Evolutionary conservation across 2,329 filamentous ascomycete species (phyloP).

Genomic region (Penicillium rolfsii): DNA sequence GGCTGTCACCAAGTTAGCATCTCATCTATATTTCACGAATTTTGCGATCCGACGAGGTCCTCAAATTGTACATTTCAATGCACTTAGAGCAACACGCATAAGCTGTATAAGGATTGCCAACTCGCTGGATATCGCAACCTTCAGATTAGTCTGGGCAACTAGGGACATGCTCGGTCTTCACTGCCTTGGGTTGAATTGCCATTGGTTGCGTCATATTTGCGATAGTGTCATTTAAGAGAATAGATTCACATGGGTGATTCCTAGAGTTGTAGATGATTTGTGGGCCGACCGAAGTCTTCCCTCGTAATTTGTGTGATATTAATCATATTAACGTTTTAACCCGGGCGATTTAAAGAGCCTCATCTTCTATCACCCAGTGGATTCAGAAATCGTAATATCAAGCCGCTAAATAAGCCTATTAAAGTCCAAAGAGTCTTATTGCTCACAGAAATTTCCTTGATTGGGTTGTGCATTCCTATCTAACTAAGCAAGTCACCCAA

Average conservation of each 20-base stretch:
- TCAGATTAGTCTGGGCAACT: not conserved
- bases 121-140: not conserved
- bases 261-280: not conserved
- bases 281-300: not conserved
- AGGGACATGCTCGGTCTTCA: not conserved
- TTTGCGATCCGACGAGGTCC: not conserved
- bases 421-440: not conserved
- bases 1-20: not conserved
- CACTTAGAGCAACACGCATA: conserved; percentile 3
- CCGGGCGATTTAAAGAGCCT: not conserved
- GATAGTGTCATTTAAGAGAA: not conserved
- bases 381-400: not conserved
- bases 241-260: not conserved
- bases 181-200: not conserved
- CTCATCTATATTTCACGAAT: not conserved
- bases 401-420: not conserved
- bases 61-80: not conserved
- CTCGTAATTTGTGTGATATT: not conserved
- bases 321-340: not conserved
- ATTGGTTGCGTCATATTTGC: conserved; percentile 3
- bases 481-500: not conserved
- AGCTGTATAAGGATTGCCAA: not conserved
- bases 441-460: not conserved
- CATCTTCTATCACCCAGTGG: not conserved
- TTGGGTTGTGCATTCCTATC: not conserved